Conservation (phyloP, 73 alveolate genomes). For the Tetrahymena malaccensis region DNA sequence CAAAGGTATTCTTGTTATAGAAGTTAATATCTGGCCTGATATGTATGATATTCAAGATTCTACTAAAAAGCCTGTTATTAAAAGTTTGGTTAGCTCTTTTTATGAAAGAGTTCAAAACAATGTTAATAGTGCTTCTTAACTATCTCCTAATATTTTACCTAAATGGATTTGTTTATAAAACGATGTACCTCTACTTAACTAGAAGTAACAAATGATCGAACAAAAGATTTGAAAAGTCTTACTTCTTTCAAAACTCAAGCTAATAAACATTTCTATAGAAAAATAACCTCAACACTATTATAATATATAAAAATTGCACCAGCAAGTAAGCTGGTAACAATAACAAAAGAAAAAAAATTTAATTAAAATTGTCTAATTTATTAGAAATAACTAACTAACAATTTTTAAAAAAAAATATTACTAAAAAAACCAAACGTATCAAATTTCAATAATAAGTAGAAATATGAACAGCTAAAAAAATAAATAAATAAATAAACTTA, state of each 20-base stretch:
- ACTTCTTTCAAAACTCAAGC: not conserved
- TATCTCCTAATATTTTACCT: not conserved
- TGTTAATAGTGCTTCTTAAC: not conserved
- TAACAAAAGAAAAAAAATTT: not conserved
- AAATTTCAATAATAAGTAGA: not conserved
- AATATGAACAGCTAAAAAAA: no score
- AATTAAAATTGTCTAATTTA: not conserved
- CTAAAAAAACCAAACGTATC: not conserved
- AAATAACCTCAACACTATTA: not conserved
- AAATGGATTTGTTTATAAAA: not conserved
- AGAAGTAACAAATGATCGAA: not conserved
- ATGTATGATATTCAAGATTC: slow-evolving; percentile 15
- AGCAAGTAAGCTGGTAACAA: not conserved
- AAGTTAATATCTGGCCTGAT: slow-evolving; percentile 41
- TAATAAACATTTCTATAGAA: not conserved
- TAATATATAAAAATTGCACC: not conserved
- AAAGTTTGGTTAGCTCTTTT: not conserved
- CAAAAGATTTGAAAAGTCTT: not conserved
- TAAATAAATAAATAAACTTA: not conserved
- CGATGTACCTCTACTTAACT: not conserved
- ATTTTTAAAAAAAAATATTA: no score
- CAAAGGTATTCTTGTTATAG: slow-evolving; percentile 5
- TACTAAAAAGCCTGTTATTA: not conserved
- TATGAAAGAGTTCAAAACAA: not conserved
- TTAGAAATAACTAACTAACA: not conserved